Evolutionary conservation across 2,329 filamentous ascomycete genomes (phyloP), one percentile per base, ranked within the genome.

Genomic region (Aspergillus pseudotamarii): DNA sequence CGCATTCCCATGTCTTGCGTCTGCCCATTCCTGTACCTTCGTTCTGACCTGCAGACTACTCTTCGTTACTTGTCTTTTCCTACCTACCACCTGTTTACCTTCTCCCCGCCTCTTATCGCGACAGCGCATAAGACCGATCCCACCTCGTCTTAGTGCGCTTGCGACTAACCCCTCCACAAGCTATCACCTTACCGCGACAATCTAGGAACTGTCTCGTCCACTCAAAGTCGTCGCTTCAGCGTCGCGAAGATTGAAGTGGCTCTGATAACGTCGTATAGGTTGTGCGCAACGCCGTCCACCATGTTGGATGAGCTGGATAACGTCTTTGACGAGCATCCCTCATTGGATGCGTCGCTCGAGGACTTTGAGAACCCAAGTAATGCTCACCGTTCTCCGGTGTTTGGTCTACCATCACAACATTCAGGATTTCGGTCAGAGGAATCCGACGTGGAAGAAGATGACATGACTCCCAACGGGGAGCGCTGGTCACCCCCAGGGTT

Each of bases 401-500:
- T 86, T 64, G 82, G 82, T 26, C 69, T 85, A 61, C 84, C 85
- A 19, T 87, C 85, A 57, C 85, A 87, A 68, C 86, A 89, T 75
- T 90, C 87, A 45, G 87, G 85, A 71, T 89, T 90, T 80, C 84
- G 86, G 68, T 88, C 82, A 19, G 80, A 80, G 57, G 79, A 81
- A 41, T 80, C 84, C 55, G 83, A 84, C 32, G 68, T 71, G 60
- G 72, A 78, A 60, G 66, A 76, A 34, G 77, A 75, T 43, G 79
- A 78, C 32, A 73, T 73, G 43, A 68, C 68, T 5, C 65, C 71
- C 38, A 77, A 78, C 30, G 75, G 73, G 59, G 83, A 84, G 56
- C 86, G 86, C 36, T 90, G 87, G 86, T 88, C 86, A 59, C 89
- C 89, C 46, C 89, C 89, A 2, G 87, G 87, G 14, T 89, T 88